Base-by-base conservation (phyloP, 306 rosid species). In the Acacia crassicarpa region DNA sequence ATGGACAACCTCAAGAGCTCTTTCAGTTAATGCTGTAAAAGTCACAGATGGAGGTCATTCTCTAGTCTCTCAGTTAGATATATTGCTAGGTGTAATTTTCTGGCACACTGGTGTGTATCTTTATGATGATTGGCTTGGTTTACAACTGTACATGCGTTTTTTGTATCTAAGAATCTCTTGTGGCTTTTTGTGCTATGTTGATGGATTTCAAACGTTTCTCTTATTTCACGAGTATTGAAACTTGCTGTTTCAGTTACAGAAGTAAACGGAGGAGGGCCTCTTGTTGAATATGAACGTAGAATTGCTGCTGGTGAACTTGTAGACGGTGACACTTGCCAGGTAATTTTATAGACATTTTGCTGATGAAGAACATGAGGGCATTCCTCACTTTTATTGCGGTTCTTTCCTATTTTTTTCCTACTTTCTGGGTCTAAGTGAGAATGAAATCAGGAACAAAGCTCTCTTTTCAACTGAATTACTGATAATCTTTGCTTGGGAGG, bases 251-350 rank as follows among this genome's bases (percentile, higher is more conserved):
- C 76, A 62, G 30, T 80, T 83, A 46, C 91, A 90, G 96, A 88
- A 68, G 72, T 63, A 65, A 87, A 68, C 67, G 78, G 81, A 76
- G 91, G 84, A 13, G 99, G 99, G 72, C 99, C 99, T 51, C 97
- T 95, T 78, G 91, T 95, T 68, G 99, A 95, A 88, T 95, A 95
- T 81, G 98, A 91, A 87, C 86, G 97, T 78, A 87, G 96, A 89
- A 93, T 92, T 87, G 89, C 90, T 10, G 79, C 61, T 1, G 97
- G 98, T 27, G 98, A 92, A 74, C 97, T 95, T 74, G 89, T 83
- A 74, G 98, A 93, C 44, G 99, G 99, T 15, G 99, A 95, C 85
- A 82, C 77, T 66, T 91, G 86, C 81, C 99, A 95, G 99, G 99
- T 95, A 89, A 54, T 32, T 16, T 32, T 22, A 43, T 49, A 72